Base-by-base conservation (phyloP, 345 rosid species). In the Nephelium lappaceum region DNA sequence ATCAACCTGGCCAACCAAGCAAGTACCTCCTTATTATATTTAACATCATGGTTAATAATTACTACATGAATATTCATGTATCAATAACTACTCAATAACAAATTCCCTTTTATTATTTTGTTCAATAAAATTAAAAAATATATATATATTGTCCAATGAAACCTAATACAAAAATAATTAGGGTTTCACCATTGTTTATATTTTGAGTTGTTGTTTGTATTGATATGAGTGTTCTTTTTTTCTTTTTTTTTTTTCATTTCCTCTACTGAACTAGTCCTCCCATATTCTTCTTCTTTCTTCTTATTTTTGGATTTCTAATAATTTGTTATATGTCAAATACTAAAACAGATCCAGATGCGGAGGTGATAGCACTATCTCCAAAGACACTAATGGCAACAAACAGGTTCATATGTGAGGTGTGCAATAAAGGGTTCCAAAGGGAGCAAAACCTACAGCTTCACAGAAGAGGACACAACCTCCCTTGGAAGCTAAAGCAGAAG, bases 371-470 rank as follows among this genome's bases (percentile, higher is more conserved):
- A 23, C 85, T 93, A 80, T 93, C 97, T 58, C 97, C 97, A 78
- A 93, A 87, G 92, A 88, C 95, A 68, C 87, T 93, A 74, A 90
- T 91, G 94, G 94, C 96, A 81, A 93, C 95, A 78, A 93, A 93
- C 88, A 88, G 96, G 84, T 91, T 93, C 92, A 77, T 91, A 68
- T 93, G 97, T 65, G 96, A 90, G 87, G 96, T 93, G 57, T 93
- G 95, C 86, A 89, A 87, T 85, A 93, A 93, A 87, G 96, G 97
- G 76, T 93, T 93, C 75, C 96, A 91, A 82, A 90, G 97, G 79
- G 95, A 91, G 81, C 97, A 93, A 65, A 93, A 93, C 79, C 86
- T 93, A 67, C 94, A 93, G 78, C 97, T 93, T 67, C 95, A 93
- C 84, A 88, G 96, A 82, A 86, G 96, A 86, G 96, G 96, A 84